Conservation (phyloP, 2,329 filamentous ascomycete genomes). For the Westerdykella aurantiaca region DNA sequence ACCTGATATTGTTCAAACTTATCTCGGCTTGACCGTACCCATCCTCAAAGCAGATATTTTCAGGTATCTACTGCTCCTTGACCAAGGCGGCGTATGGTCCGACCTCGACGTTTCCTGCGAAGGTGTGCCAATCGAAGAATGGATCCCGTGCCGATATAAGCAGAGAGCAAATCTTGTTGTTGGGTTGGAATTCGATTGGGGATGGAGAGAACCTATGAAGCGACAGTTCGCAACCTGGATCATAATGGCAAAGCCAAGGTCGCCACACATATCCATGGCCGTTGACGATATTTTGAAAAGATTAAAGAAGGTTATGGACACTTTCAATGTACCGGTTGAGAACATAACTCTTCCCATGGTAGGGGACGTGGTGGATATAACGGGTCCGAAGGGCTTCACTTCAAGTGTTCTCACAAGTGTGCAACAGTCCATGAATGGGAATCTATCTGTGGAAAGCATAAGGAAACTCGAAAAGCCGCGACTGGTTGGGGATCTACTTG, state of each 20-base stretch:
- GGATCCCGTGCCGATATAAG: constrained; percentile 34
- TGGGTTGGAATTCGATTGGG: constrained; percentile 37
- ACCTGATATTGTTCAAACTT: constrained; percentile 37
- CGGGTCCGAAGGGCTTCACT: constrained; percentile 24
- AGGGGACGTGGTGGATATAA: constrained; percentile 26
- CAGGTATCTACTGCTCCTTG: constrained; percentile 38
- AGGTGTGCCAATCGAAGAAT: constrained; percentile 25
- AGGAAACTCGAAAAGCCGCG: constrained; percentile 18
- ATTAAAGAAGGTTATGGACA: constrained; percentile 7
- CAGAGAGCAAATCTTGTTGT: constrained; percentile 31
- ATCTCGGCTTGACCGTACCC: constrained; percentile 29
- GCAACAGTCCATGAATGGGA: constrained; percentile 8
- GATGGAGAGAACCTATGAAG: constrained; percentile 12
- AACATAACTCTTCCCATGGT: constrained; percentile 16
- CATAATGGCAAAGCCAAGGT: constrained; percentile 23
- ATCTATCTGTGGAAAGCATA: constrained; percentile 13
- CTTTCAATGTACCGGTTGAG: constrained; percentile 11
- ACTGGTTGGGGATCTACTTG: too few species aligned
- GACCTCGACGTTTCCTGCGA: constrained; percentile 40
- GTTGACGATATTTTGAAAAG: constrained; percentile 24
- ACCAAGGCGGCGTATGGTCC: constrained; percentile 40
- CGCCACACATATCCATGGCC: constrained; percentile 19
- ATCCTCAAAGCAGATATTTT: constrained; percentile 42
- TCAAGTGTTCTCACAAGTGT: constrained; percentile 21
- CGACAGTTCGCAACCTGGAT: constrained; percentile 29